Evolutionary conservation across 169 alveolate genomes (phyloP).

Genomic region (Fabrea salina): DNA sequence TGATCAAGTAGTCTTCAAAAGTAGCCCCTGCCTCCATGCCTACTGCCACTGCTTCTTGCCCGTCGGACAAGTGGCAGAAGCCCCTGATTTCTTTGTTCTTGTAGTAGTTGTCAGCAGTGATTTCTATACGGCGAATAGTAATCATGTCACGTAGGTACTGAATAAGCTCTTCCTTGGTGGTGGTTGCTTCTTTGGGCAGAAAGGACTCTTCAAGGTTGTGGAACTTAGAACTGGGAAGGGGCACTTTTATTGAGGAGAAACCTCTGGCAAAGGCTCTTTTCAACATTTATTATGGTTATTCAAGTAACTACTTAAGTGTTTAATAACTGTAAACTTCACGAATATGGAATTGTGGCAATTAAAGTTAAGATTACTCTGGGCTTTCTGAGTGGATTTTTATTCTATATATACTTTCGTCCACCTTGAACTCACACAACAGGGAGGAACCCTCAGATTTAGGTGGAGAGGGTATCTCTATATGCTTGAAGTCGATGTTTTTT

Average conservation of each 20-base stretch:
- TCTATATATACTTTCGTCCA: too few relatives aligned
- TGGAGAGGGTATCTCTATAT: too few relatives aligned
- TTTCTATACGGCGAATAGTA: constrained; percentile 61
- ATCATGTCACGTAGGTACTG: constrained; percentile 50
- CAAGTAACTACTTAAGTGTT: too few relatives aligned
- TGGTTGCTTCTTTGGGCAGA: constrained; percentile 44
- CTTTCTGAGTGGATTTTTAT: too few relatives aligned
- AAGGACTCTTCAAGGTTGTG: neutral
- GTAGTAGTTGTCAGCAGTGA: constrained; percentile 65
- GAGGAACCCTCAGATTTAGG: too few relatives aligned
- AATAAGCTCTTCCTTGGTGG: constrained; percentile 52
- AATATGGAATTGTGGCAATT: too few relatives aligned
- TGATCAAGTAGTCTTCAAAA: constrained; percentile 58
- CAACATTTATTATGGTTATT: too few relatives aligned
- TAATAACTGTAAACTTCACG: too few relatives aligned
- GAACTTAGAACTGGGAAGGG: neutral
- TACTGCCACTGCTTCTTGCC: constrained; percentile 58
- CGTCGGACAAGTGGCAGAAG: constrained; percentile 63
- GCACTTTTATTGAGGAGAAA: neutral
- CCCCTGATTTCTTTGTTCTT: constrained; percentile 70
- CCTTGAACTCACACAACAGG: too few relatives aligned
- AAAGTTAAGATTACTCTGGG: too few relatives aligned
- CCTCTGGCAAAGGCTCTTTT: neutral
- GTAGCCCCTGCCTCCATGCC: constrained; percentile 72
- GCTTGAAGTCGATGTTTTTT: too few relatives aligned